Conservation (phyloP, 208 protist species). For the Acanthamoeba royreba region DNA sequence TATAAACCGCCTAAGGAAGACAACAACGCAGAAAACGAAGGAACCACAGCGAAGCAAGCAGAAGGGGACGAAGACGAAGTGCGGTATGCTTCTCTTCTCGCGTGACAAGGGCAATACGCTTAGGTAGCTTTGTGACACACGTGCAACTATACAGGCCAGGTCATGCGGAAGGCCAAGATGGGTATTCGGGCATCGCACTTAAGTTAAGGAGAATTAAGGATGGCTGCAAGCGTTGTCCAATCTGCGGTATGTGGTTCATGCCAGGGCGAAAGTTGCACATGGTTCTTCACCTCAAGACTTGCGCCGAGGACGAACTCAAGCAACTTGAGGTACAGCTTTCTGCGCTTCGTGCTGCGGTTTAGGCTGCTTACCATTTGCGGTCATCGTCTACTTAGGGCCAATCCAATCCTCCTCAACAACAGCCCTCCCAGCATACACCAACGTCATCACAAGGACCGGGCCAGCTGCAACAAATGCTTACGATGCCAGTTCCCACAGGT, state of each 20-base stretch:
- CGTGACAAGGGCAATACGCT: too few species aligned
- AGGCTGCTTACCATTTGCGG: too few species aligned
- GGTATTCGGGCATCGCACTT: not conserved
- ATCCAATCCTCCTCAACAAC: too few species aligned
- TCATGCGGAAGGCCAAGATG: not conserved
- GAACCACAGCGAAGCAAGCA: not conserved
- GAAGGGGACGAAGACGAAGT: not conserved
- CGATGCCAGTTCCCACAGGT: too few species aligned
- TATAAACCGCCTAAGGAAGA: not conserved
- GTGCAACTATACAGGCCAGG: not conserved
- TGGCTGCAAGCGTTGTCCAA: not conserved
- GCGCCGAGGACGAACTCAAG: not conserved
- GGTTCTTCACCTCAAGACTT: not conserved
- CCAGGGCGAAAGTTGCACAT: not conserved
- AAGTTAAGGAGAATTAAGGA: not conserved
- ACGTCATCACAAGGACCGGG: too few species aligned
- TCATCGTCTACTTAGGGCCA: too few species aligned
- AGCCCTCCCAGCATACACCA: too few species aligned
- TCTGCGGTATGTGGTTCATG: slow-evolving; percentile 15
- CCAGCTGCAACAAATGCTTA: too few species aligned
- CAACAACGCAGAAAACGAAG: not conserved
- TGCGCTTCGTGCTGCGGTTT: not conserved
- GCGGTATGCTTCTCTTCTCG: too few species aligned
- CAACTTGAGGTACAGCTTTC: not conserved
- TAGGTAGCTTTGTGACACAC: too few species aligned